Evolutionary conservation across 2,329 filamentous ascomycete genomes (phyloP).

Genomic region (Paraconiothyrium brasiliense): DNA sequence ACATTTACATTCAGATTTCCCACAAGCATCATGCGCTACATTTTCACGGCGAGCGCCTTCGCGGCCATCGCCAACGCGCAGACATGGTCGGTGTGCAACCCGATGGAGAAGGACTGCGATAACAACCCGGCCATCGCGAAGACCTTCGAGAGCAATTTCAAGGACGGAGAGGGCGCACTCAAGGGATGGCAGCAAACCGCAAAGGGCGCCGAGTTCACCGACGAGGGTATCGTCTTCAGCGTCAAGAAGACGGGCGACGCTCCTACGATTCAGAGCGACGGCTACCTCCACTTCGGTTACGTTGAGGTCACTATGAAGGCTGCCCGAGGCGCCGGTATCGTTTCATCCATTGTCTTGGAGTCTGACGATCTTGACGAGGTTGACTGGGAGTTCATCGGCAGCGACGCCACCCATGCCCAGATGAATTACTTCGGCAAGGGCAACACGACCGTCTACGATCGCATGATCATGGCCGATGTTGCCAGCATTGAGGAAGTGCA

Average conservation of each 20-base stretch:
- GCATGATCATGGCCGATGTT: conserved; percentile 70
- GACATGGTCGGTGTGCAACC: conserved; percentile 58
- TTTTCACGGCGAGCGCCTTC: conserved; percentile 41
- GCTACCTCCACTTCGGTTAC: conserved; percentile 87
- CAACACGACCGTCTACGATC: conserved; percentile 74
- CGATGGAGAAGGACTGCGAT: conserved; percentile 55
- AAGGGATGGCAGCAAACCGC: conserved; percentile 51
- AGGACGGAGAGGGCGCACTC: conserved; percentile 47
- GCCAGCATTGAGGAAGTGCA: conserved; percentile 65
- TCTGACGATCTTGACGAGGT: conserved; percentile 88
- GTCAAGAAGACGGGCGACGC: conserved; percentile 60
- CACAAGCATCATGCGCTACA: conserved; percentile 38
- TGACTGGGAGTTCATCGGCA: conserved; percentile 84
- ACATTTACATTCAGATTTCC: conserved; percentile 2
- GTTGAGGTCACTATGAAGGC: conserved; percentile 82
- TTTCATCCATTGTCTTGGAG: conserved; percentile 83
- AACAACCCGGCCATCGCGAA: conserved; percentile 54
- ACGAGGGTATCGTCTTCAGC: conserved; percentile 60
- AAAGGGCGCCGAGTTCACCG: conserved; percentile 55
- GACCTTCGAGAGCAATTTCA: conserved; percentile 56
- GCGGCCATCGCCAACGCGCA: conserved; percentile 50
- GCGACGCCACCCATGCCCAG: conserved; percentile 69
- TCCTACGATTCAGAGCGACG: conserved; percentile 76
- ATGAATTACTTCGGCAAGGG: conserved; percentile 84
- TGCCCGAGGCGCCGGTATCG: conserved; percentile 76